Evolutionary conservation across 176 grass and related monocot species (phyloP).

Genomic region (Calamus simplicifolius): DNA sequence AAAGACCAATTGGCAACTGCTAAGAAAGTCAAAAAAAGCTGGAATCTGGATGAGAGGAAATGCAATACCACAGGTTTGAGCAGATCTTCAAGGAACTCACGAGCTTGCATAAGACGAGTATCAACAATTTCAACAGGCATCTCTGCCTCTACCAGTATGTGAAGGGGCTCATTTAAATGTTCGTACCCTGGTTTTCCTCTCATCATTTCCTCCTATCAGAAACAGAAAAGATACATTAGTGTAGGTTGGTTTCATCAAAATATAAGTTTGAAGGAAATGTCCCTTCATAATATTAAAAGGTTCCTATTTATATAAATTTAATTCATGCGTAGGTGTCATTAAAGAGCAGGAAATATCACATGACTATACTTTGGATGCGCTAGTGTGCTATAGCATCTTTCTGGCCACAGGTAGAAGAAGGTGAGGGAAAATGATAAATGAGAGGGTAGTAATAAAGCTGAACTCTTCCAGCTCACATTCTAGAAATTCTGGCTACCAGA

Average conservation of each 20-base stretch:
- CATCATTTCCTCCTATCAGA: conserved; percentile 4
- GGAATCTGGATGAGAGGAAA: neutral
- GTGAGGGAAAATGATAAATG: too few species aligned
- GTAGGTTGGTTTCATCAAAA: neutral
- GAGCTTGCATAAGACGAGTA: conserved; percentile 1
- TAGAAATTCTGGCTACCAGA: too few species aligned
- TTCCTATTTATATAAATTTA: too few species aligned
- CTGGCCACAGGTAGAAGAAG: too few species aligned
- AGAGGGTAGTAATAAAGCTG: too few species aligned
- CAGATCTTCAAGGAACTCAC: conserved; percentile 11
- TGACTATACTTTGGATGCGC: too few species aligned
- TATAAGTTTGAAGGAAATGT: neutral
- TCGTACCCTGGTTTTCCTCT: conserved; percentile 13
- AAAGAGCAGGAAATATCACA: too few species aligned
- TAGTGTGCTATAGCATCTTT: too few species aligned
- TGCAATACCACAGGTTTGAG: conserved; percentile 9
- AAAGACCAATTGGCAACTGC: too few species aligned
- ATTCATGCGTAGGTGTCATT: too few species aligned
- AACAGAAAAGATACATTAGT: neutral
- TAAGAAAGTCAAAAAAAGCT: neutral
- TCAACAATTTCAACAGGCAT: conserved; percentile 8
- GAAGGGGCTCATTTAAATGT: conserved; percentile 12
- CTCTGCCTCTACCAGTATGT: conserved; percentile 9
- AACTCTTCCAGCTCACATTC: too few species aligned
- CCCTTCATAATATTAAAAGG: neutral